A percentile compares a stretch with the other conserved stretches of the same genome.
Evolutionary conservation across 192 early-diverging fungal species (phyloP).

Genomic region (Powellomyces hirtus): DNA sequence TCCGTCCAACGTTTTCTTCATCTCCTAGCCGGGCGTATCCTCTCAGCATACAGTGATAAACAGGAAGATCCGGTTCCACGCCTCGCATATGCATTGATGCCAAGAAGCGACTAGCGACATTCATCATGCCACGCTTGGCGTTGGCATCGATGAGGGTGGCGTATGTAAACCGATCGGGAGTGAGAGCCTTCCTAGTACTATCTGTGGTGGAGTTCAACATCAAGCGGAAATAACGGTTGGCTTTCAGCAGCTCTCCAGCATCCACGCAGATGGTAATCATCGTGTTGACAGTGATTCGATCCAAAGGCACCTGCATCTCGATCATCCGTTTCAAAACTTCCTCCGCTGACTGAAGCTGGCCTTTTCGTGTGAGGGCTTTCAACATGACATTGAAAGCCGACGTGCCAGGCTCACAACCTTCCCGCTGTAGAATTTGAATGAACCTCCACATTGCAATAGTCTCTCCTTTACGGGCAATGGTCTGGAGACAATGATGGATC

Average conservation of each 20-base stretch:
- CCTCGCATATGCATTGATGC: neutral
- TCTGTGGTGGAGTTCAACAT: conserved; percentile 4
- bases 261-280: conserved; percentile 13
- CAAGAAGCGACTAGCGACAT: neutral
- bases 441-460: neutral
- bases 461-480: neutral
- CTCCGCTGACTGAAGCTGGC: neutral
- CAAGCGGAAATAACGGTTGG: conserved; percentile 9
- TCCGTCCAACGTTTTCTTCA: neutral
- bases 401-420: neutral
- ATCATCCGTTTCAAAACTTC: neutral
- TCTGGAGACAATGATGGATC: neutral
- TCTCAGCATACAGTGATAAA: conserved; percentile 13
- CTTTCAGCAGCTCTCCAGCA: neutral
- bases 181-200: too few species aligned
- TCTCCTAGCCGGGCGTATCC: conserved; percentile 4
- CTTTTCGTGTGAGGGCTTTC: neutral
- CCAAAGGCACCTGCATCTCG: neutral
- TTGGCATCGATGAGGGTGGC: conserved; percentile 12
- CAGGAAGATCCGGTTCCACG: neutral
- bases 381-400: conserved; percentile 2
- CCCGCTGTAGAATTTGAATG: neutral
- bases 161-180: conserved; percentile 14
- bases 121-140: neutral
- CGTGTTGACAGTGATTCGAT: conserved; percentile 9